These are phyloP conservation scores for Cladophialophora immunda DNA, from an alignment of 2,329 filamentous ascomycete genomes.

Conservation along the genomic window DNA sequence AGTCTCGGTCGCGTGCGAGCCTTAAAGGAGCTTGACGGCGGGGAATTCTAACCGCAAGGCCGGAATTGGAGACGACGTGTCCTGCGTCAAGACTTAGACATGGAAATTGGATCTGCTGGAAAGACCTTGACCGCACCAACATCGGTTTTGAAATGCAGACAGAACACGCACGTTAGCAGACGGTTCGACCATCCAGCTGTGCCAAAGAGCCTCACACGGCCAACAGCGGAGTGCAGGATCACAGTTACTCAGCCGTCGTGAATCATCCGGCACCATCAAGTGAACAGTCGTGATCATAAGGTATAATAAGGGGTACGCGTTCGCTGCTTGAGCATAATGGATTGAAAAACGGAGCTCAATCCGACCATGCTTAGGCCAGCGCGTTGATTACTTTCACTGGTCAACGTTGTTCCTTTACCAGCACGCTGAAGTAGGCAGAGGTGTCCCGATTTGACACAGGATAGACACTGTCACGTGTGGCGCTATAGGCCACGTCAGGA, in stretches of 20 bases:
- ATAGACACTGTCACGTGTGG: not conserved
- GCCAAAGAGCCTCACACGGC: not conserved
- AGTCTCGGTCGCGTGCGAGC: not conserved
- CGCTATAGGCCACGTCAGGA: not conserved
- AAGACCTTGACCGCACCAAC: not conserved
- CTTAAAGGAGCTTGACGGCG: not conserved
- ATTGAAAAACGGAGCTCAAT: not conserved
- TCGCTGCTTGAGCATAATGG: not conserved
- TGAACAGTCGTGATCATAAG: not conserved
- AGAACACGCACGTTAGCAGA: too few relatives aligned
- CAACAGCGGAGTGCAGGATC: not conserved
- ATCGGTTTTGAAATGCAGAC: not conserved
- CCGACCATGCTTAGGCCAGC: not conserved
- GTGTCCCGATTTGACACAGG: not conserved
- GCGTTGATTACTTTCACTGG: slow-evolving; percentile 5
- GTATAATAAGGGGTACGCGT: not conserved
- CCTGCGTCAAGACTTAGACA: not conserved
- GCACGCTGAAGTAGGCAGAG: not conserved
- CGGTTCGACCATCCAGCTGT: not conserved
- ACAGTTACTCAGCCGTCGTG: not conserved
- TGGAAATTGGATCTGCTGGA: not conserved
- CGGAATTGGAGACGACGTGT: not conserved
- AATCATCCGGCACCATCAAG: not conserved
- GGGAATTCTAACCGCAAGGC: not conserved
- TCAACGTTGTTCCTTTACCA: not conserved